Evolutionary conservation across 306 rosid species (phyloP), one percentile per base, ranked within the genome.

Genomic region (Vigna nakashimae): DNA sequence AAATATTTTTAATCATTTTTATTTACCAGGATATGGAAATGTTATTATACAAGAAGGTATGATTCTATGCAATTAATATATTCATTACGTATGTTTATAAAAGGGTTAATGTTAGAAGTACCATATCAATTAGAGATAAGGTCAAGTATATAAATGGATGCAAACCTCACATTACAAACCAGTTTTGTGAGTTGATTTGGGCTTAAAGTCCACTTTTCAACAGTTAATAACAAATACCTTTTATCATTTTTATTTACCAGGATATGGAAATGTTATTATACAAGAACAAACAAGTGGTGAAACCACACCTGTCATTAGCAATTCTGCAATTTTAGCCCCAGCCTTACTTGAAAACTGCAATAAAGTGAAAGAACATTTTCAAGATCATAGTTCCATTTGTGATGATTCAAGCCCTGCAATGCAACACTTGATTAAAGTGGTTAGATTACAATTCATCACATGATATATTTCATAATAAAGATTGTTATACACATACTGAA

Each of bases 351-450:
- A 34, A 62, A 32, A 34, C 2, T 32, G 46, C 10, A 59, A 13
- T 62, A 5, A 32, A 16, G 46, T 0, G 45, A 32, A 62, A 2
- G 46, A 32, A 34, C 4, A 16, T 7, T 62, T 5, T 32, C 14
- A 62, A 62, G 46, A 32, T 4, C 45, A 16, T 14, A 0, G 4
- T 36, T 1, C 0, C 48, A 46, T 6, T 75, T 34, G 18, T 64
- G 62, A 64, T 46, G 73, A 71, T 46, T 1, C 77, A 49, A 71
- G 63, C 10, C 9, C 78, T 57, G 84, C 84, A 38, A 65, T 84
- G 40, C 79, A 80, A 52, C 74, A 18, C 58, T 52, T 76, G 43
- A 12, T 76, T 65, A 65, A 71, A 40, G 73, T 26, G 82, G 87
- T 84, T 49, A 9, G 87, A 70, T 58, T 56, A 65, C 32, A 70